Conservation (phyloP, 306 rosid species). For the Inga oerstediana region DNA sequence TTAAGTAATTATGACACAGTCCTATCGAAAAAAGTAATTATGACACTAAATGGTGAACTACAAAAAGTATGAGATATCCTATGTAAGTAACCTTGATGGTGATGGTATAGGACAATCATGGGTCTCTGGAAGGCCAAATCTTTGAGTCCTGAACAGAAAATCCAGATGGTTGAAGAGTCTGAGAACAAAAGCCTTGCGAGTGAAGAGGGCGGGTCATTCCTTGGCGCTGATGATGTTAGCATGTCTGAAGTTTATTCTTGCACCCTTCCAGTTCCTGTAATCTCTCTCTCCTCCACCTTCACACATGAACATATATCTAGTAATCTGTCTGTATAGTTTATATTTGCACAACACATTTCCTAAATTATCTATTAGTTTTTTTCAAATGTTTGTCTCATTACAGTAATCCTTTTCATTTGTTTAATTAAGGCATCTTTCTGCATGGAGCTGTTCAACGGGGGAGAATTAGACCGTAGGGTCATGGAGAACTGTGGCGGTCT, state of each 20-base stretch:
- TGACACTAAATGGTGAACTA: slow-evolving; percentile 6
- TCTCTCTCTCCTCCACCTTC: slow-evolving; percentile 26
- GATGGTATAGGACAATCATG: slow-evolving; percentile 81
- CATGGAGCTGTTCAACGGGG: slow-evolving; percentile 81
- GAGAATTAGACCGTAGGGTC: slow-evolving; percentile 73
- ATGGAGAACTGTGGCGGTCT: slow-evolving; percentile 89
- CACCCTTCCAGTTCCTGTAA: slow-evolving; percentile 69
- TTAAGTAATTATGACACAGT: neutral
- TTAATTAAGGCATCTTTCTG: slow-evolving; percentile 63
- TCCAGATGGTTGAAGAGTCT: slow-evolving; percentile 80
- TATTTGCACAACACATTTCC: neutral
- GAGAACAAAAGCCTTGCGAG: slow-evolving; percentile 65
- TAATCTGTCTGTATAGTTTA: slow-evolving; percentile 3
- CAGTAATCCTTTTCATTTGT: slow-evolving; percentile 29
- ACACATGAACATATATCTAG: neutral
- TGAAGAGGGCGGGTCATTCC: slow-evolving; percentile 73
- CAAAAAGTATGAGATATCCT: slow-evolving; percentile 15
- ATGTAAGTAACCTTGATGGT: slow-evolving; percentile 39
- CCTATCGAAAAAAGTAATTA: no score
- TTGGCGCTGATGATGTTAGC: slow-evolving; percentile 82
- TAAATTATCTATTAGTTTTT: slow-evolving; percentile 12
- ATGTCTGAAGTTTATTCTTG: slow-evolving; percentile 81
- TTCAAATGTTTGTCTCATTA: slow-evolving; percentile 17
- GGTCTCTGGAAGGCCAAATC: slow-evolving; percentile 96
- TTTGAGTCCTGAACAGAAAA: slow-evolving; percentile 97